Conservation (phyloP, 352 stramenopile genomes). For the Blastocystis sp. region DNA sequence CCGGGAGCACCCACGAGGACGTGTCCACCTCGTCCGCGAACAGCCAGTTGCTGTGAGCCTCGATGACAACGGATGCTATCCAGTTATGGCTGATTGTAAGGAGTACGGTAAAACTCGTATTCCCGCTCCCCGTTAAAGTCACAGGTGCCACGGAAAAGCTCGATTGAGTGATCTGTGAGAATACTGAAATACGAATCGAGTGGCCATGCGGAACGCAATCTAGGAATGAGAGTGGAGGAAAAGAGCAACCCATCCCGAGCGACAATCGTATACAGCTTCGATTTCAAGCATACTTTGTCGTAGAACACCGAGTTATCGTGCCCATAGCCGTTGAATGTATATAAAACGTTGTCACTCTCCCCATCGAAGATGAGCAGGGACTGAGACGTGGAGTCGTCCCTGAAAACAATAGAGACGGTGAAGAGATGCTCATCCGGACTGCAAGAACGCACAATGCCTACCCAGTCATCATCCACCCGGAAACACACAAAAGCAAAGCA, state of each 20-base stretch:
- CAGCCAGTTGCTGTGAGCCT: neutral
- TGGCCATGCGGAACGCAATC: neutral
- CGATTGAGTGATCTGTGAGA: neutral
- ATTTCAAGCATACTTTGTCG: slow-evolving; percentile 19
- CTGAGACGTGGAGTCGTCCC: slow-evolving; percentile 1
- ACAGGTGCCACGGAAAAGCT: slow-evolving; percentile 40
- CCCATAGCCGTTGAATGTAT: slow-evolving; percentile 47
- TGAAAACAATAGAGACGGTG: slow-evolving; percentile 23
- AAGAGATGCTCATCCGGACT: slow-evolving; percentile 18
- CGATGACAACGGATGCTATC: slow-evolving; percentile 14
- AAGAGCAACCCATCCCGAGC: slow-evolving; percentile 34
- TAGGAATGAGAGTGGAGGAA: neutral
- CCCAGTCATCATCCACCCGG: no score
- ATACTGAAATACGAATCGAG: slow-evolving; percentile 30
- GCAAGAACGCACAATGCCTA: neutral
- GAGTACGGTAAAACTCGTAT: slow-evolving; percentile 33
- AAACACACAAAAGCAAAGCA: neutral
- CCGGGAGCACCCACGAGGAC: neutral
- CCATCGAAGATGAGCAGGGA: neutral
- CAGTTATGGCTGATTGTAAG: neutral
- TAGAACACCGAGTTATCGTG: slow-evolving; percentile 35
- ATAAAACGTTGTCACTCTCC: neutral
- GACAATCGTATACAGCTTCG: slow-evolving; percentile 29
- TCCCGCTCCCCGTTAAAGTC: slow-evolving; percentile 6
- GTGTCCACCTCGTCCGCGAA: neutral